Evolutionary conservation across 2,329 filamentous ascomycete genomes (phyloP).

Genomic region (Pseudocercospora cruenta): DNA sequence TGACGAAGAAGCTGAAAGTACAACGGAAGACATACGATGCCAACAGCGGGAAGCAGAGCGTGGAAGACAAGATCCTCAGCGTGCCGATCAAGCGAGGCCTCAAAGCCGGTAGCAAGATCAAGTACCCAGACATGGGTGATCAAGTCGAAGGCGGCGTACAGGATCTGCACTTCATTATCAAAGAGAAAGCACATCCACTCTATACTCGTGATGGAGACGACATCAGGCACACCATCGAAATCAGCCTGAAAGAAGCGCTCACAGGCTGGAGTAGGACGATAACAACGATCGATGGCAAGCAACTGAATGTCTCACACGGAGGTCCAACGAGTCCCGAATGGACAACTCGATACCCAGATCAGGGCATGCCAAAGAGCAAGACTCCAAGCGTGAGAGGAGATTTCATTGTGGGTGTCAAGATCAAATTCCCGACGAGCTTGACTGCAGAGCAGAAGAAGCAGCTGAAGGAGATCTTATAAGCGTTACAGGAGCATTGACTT

Average conservation of each 20-base stretch:
- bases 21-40: constrained; percentile 92
- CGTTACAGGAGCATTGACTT: constrained; percentile 1
- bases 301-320: constrained; percentile 74
- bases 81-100: constrained; percentile 94
- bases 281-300: constrained; percentile 88
- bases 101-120: constrained; percentile 97
- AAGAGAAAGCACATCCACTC: constrained; percentile 88
- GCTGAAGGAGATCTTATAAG: constrained; percentile 74
- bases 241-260: constrained; percentile 89
- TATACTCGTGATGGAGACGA: constrained; percentile 90
- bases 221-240: constrained; percentile 74
- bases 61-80: constrained; percentile 86
- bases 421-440: constrained; percentile 83
- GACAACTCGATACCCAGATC: constrained; percentile 76
- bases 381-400: constrained; percentile 82
- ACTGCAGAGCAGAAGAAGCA: constrained; percentile 77
- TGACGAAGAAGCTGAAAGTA: constrained; percentile 96
- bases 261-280: constrained; percentile 94
- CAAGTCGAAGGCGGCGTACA: constrained; percentile 95
- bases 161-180: constrained; percentile 91
- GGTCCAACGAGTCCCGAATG: constrained; percentile 86
- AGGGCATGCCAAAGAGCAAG: constrained; percentile 96
- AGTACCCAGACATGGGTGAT: constrained; percentile 96
- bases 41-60: constrained; percentile 76
- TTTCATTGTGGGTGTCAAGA: constrained; percentile 86